Conservation (phyloP, 1,284 basidiomycete species). For the Kwoniella shivajii region DNA sequence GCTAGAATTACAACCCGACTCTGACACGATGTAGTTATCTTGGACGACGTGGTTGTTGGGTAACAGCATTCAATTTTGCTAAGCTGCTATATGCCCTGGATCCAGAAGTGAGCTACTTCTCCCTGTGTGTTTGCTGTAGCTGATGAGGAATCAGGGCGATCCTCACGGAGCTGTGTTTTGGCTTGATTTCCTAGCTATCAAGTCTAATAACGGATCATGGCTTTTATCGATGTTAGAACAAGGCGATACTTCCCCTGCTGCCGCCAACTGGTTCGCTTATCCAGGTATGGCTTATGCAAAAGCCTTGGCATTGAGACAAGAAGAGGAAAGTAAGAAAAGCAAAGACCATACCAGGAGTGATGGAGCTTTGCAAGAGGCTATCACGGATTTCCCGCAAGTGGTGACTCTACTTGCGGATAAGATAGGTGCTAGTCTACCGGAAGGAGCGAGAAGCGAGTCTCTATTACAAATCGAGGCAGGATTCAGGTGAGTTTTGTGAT, state of each 20-base stretch:
- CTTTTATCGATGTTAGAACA: conserved; percentile 65
- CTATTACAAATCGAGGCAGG: conserved; percentile 72
- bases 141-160: conserved; percentile 58
- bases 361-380: conserved; percentile 68
- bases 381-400: conserved; percentile 75
- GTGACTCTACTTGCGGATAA: conserved; percentile 80
- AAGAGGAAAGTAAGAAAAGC: conserved; percentile 61
- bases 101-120: conserved; percentile 58
- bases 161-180: conserved; percentile 83
- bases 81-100: conserved; percentile 78
- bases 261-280: conserved; percentile 60
- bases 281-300: conserved; percentile 80
- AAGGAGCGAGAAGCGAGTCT: conserved; percentile 61
- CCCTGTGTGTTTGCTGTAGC: background rate
- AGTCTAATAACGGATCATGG: conserved; percentile 77
- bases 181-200: conserved; percentile 79
- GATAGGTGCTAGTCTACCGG: conserved; percentile 68
- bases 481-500: conserved; percentile 58
- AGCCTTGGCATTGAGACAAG: conserved; percentile 68
- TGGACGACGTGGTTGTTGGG: conserved; percentile 79
- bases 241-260: conserved; percentile 50
- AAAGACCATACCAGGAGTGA: conserved; percentile 64
- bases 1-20: background rate
- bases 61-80: conserved; percentile 86
- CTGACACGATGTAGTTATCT: conserved; percentile 62